These are phyloP conservation scores for Jatropha curcas DNA, from an alignment of 345 rosid species.

Conservation along the genomic window DNA sequence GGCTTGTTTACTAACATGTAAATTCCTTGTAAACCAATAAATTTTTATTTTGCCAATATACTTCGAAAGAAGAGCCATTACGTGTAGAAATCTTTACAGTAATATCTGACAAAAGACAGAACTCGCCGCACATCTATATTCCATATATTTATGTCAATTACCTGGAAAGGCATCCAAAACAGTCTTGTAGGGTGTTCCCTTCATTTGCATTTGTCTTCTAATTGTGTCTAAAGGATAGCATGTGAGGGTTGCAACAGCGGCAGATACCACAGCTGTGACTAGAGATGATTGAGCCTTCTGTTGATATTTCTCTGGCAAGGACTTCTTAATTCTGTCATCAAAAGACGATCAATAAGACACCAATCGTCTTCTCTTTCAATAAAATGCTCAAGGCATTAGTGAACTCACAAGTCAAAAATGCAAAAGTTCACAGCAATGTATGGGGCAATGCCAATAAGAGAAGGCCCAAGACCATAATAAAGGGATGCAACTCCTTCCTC, in stretches of 20 bases:
- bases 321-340: conserved; percentile 76
- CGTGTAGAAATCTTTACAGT: background rate
- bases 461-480: conserved; percentile 92
- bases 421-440: conserved; percentile 97
- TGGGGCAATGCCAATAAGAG: conserved; percentile 92
- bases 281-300: conserved; percentile 79
- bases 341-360: conserved; percentile 3
- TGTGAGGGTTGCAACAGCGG: conserved; percentile 80
- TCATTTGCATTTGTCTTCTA: conserved; percentile 98
- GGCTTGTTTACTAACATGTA: background rate
- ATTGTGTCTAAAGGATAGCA: conserved; percentile 97
- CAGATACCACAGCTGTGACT: conserved; percentile 78
- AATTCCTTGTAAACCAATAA: background rate
- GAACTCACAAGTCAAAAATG: conserved; percentile 86
- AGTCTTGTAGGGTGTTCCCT: conserved; percentile 79
- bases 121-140: background rate
- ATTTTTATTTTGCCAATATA: background rate
- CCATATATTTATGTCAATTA: conserved; percentile 14
- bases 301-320: conserved; percentile 77
- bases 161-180: conserved; percentile 87
- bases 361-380: background rate
- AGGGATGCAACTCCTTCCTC: conserved; percentile 92
- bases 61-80: background rate
- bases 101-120: background rate
- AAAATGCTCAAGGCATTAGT: conserved; percentile 7